phyloP scores from a whole-genome alignment of 192 early-diverging fungal species.

The Linderina pennispora region DNA sequence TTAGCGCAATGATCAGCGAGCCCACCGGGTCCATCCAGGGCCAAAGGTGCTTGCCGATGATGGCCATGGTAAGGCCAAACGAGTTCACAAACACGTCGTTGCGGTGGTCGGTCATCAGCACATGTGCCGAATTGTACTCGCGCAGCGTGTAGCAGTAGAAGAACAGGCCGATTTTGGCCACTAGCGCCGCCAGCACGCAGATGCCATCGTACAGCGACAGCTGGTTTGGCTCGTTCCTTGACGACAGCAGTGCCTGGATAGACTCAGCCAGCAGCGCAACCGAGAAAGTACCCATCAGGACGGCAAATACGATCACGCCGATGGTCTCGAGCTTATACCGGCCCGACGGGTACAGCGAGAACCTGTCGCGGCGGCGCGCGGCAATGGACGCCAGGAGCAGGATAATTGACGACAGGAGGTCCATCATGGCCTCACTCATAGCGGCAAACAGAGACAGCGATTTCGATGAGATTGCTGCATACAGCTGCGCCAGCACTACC shows the following conservation, averaged over 20 bases:
- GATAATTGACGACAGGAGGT: conserved; percentile 61
- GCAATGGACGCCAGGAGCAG: conserved; percentile 56
- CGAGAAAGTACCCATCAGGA: conserved; percentile 69
- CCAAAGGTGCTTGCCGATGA: conserved; percentile 51
- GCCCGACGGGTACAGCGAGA: conserved; percentile 70
- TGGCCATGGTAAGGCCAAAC: conserved; percentile 60
- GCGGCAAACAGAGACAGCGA: conserved; percentile 74
- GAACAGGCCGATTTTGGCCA: conserved; percentile 58
- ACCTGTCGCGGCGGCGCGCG: conserved; percentile 50
- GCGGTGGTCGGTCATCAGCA: conserved; percentile 65
- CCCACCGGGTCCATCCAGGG: conserved; percentile 73
- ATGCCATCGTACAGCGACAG: conserved; percentile 45
- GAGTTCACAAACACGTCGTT: conserved; percentile 73
- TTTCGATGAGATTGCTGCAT: conserved; percentile 66
- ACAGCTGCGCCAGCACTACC: conserved; percentile 60
- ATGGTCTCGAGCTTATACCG: conserved; percentile 70
- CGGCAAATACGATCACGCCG: conserved; percentile 73
- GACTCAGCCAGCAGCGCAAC: conserved; percentile 66
- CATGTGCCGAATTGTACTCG: conserved; percentile 50
- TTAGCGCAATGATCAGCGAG: conserved; percentile 59
- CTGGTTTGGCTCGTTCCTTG: conserved; percentile 40
- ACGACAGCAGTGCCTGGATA: conserved; percentile 48
- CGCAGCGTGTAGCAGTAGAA: conserved; percentile 62
- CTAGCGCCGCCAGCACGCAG: conserved; percentile 52
- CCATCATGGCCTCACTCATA: conserved; percentile 79